phyloP scores from a whole-genome alignment of 2,329 filamentous ascomycete genomes.

The Xylariales sp. region DNA sequence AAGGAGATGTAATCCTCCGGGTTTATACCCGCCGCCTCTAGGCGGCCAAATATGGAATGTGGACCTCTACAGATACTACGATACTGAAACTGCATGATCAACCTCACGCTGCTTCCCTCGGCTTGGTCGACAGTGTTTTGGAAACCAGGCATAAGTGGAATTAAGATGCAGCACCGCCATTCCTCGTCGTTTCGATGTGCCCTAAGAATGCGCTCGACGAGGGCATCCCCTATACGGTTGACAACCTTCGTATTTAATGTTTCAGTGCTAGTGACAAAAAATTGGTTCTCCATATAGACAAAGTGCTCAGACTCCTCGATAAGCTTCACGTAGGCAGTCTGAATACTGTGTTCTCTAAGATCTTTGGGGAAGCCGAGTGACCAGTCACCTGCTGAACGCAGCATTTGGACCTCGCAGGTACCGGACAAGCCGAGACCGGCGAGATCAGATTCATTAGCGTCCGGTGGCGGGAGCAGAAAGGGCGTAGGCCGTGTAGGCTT shows the following conservation, averaged over 20 bases:
- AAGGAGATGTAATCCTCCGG: conserved; percentile 97
- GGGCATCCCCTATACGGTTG: conserved; percentile 92
- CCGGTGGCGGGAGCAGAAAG: conserved; percentile 91
- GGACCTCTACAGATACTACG: conserved; percentile 95
- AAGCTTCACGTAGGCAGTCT: conserved; percentile 93
- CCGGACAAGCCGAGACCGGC: conserved; percentile 89
- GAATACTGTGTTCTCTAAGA: conserved; percentile 91
- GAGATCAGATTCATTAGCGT: conserved; percentile 87
- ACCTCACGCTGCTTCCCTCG: conserved; percentile 90
- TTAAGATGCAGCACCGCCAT: conserved; percentile 90
- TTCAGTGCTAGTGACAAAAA: conserved; percentile 94
- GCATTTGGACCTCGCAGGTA: conserved; percentile 95
- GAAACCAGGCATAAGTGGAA: conserved; percentile 98
- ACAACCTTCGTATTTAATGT: conserved; percentile 88
- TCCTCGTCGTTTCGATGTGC: conserved; percentile 86
- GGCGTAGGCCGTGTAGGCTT: conserved; percentile 94
- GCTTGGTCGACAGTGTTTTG: conserved; percentile 95
- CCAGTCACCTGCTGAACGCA: conserved; percentile 91
- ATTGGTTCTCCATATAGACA: conserved; percentile 99
- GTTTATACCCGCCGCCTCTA: conserved; percentile 83
- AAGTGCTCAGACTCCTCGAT: conserved; percentile 97
- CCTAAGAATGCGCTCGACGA: conserved; percentile 90
- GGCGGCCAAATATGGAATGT: conserved; percentile 87
- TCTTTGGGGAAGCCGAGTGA: conserved; percentile 81
- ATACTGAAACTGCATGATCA: conserved; percentile 98